phyloP scores from a whole-genome alignment of 306 rosid species.

The Cucumis melo region DNA sequence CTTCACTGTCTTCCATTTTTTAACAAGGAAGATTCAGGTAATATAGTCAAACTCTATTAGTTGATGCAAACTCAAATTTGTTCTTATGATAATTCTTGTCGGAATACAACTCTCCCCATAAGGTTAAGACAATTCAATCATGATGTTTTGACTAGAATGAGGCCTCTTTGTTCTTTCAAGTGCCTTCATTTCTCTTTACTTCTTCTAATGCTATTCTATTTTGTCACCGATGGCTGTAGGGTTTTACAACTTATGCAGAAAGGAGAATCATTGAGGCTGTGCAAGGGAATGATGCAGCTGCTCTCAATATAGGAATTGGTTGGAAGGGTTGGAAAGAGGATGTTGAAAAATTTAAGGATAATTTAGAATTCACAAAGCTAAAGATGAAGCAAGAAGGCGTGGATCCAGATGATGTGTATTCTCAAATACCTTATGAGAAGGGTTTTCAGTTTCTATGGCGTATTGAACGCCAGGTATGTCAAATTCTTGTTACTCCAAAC shows the following conservation, averaged over 20 bases:
- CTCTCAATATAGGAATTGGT: constrained; percentile 68
- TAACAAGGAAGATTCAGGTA: not conserved
- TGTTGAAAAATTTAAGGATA: constrained; percentile 80
- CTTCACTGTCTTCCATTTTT: not conserved
- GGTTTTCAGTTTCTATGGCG: constrained; percentile 96
- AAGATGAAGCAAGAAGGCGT: constrained; percentile 76
- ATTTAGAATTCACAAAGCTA: constrained; percentile 78
- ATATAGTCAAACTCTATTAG: too few relatives aligned
- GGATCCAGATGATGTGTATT: constrained; percentile 77
- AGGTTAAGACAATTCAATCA: not conserved
- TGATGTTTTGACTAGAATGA: not conserved
- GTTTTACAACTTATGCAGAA: constrained; percentile 85
- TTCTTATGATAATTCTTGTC: not conserved
- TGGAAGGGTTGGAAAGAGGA: constrained; percentile 71
- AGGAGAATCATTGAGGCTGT: constrained; percentile 90
- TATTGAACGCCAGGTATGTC: constrained; percentile 68
- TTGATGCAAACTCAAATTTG: not conserved
- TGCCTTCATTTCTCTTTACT: not conserved
- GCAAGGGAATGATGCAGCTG: constrained; percentile 75
- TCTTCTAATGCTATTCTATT: not conserved
- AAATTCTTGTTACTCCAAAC: not conserved
- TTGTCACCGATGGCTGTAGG: constrained; percentile 30
- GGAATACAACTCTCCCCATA: not conserved
- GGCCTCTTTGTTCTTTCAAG: not conserved
- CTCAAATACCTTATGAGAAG: constrained; percentile 80